Evolutionary conservation across 768 basidiomycete genomes (phyloP).

Genomic region (Hygrophorus pudorinus): DNA sequence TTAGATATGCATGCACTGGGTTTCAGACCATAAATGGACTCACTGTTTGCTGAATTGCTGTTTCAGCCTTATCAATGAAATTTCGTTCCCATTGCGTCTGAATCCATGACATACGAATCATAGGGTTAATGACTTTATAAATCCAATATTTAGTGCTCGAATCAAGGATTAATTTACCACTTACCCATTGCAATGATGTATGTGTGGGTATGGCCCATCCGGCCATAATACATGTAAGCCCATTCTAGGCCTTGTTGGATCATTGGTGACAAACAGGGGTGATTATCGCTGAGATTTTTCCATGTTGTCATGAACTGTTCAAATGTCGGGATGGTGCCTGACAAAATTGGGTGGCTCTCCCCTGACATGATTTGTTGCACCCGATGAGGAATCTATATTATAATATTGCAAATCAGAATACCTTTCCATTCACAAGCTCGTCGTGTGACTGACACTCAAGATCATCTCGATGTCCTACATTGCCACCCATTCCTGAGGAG

Average conservation of each 20-base stretch:
- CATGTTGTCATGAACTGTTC: too few species aligned
- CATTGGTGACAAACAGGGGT: conserved; percentile 4
- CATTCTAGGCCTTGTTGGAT: conserved; percentile 4
- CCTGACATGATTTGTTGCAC: too few species aligned
- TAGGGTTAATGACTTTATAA: conserved; percentile 12
- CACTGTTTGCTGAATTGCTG: conserved; percentile 6
- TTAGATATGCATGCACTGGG: conserved; percentile 2
- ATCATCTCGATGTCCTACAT: conserved; percentile 11
- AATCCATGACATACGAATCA: conserved; percentile 12
- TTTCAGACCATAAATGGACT: conserved; percentile 2
- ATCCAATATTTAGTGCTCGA: background rate
- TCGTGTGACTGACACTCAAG: background rate
- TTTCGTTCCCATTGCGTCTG: too few species aligned
- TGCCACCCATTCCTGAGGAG: conserved; percentile 8
- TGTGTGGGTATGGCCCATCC: conserved; percentile 7
- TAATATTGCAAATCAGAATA: conserved; percentile 7
- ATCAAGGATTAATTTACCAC: conserved; percentile 1
- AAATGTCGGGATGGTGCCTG: too few species aligned
- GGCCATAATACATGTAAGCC: conserved; percentile 7
- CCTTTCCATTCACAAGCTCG: background rate
- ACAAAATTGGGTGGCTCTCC: too few species aligned
- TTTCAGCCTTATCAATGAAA: conserved; percentile 8
- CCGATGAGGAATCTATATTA: too few species aligned
- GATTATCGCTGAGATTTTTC: conserved; percentile 6
- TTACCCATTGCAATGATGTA: conserved; percentile 9